These are phyloP conservation scores for Zygosaccharomyces sapae DNA, from an alignment of 1,139 yeast species.

Conservation along the genomic window DNA sequence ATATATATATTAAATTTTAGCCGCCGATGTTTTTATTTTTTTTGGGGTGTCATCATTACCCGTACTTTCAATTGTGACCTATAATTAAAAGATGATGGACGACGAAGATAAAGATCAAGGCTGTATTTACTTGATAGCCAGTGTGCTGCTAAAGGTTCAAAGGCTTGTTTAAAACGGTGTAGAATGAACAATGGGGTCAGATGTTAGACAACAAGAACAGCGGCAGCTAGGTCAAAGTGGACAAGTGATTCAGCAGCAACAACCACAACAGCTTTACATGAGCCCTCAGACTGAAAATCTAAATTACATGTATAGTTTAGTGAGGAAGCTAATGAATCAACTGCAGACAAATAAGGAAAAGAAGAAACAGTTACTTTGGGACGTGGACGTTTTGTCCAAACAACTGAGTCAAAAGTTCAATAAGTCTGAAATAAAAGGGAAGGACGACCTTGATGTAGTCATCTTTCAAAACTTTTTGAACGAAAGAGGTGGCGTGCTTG, in stretches of 20 bases:
- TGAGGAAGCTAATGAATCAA: constrained; percentile 20
- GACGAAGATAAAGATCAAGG: too few species aligned
- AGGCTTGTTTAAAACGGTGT: background rate
- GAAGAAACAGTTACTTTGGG: constrained; percentile 21
- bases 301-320: constrained; percentile 25
- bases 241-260: constrained; percentile 9
- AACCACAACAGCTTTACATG: constrained; percentile 25
- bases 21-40: constrained; percentile 1
- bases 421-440: constrained; percentile 5
- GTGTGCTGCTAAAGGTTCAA: background rate
- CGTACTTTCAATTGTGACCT: constrained; percentile 2
- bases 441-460: constrained; percentile 15
- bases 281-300: constrained; percentile 32
- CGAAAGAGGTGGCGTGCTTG: constrained; percentile 11
- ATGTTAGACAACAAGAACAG: constrained; percentile 10
- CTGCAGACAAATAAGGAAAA: constrained; percentile 22
- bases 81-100: background rate
- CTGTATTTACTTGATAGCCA: too few species aligned
- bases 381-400: constrained; percentile 22
- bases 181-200: constrained; percentile 7
- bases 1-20: background rate
- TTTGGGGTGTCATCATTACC: constrained; percentile 8
- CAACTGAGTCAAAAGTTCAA: constrained; percentile 13
- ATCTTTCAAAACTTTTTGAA: constrained; percentile 21
- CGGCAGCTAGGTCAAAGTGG: constrained; percentile 11